Percentiles rank a stretch among this genome's conserved stretches.
These are phyloP conservation scores for Colletotrichum plurivorum DNA, from an alignment of 2,329 filamentous ascomycete genomes.

Conservation along the genomic window DNA sequence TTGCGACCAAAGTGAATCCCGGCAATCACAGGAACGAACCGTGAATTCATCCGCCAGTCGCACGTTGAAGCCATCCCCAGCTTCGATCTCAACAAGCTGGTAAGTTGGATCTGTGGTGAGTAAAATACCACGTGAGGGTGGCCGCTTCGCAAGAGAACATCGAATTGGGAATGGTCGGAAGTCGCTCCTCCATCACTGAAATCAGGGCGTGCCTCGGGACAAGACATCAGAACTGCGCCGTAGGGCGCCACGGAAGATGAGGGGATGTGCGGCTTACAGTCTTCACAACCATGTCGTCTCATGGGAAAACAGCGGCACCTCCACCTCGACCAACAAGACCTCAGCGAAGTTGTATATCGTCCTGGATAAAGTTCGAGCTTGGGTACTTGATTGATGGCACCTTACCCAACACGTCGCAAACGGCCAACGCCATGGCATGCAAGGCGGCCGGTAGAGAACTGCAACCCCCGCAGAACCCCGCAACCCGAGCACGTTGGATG, in stretches of 20 bases:
- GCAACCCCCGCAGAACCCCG: slow-evolving; percentile 26
- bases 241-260: not conserved
- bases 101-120: not conserved
- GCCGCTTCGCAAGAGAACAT: slow-evolving; percentile 28
- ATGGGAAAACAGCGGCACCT: not conserved
- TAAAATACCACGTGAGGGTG: slow-evolving; percentile 19
- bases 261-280: slow-evolving; percentile 13
- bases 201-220: slow-evolving; percentile 27
- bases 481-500: slow-evolving; percentile 25
- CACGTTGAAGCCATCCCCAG: slow-evolving; percentile 18
- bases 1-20: not conserved
- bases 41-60: slow-evolving; percentile 29
- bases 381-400: too few relatives aligned
- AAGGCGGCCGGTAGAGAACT: slow-evolving; percentile 30
- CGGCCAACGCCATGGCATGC: not conserved
- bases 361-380: too few relatives aligned
- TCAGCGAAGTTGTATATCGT: too few relatives aligned
- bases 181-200: not conserved
- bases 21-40: slow-evolving; percentile 9
- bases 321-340: too few relatives aligned
- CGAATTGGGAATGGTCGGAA: slow-evolving; percentile 30
- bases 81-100: not conserved
- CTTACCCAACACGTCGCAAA: too few relatives aligned
- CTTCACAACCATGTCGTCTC: not conserved
- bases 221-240: not conserved